phyloP scores from a whole-genome alignment of 2,329 filamentous ascomycete genomes.

The Eutypella sp. region DNA sequence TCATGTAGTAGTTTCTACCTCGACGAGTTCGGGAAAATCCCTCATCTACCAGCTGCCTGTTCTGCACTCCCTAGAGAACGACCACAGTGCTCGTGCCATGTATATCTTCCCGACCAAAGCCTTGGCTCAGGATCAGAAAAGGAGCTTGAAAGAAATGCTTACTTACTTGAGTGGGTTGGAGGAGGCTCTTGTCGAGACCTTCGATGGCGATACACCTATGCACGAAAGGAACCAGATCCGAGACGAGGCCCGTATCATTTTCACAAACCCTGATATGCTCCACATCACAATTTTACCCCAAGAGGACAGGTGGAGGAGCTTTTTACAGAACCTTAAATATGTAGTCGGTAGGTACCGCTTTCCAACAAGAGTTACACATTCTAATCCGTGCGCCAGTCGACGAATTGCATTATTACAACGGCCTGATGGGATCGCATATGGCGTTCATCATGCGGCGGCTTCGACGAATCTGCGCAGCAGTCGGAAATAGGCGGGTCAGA shows the following conservation, averaged over 20 bases:
- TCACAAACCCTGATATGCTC: slow-evolving; percentile 97
- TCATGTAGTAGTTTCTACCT: slow-evolving; percentile 89
- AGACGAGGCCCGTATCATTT: slow-evolving; percentile 86
- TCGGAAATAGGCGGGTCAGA: slow-evolving; percentile 79
- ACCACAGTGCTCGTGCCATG: slow-evolving; percentile 76
- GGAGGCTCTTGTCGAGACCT: slow-evolving; percentile 79
- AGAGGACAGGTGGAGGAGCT: slow-evolving; percentile 82
- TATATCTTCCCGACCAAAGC: slow-evolving; percentile 99
- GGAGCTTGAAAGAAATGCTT: slow-evolving; percentile 81
- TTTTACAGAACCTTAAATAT: slow-evolving; percentile 82
- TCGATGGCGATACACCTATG: slow-evolving; percentile 92
- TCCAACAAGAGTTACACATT: slow-evolving; percentile 9
- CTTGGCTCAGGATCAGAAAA: slow-evolving; percentile 86
- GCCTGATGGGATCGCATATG: slow-evolving; percentile 88
- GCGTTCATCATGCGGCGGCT: slow-evolving; percentile 91
- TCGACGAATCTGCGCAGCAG: slow-evolving; percentile 78
- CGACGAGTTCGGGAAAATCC: slow-evolving; percentile 94
- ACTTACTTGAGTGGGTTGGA: slow-evolving; percentile 74
- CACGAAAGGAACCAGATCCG: slow-evolving; percentile 70
- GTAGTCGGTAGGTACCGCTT: slow-evolving; percentile 59
- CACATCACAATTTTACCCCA: slow-evolving; percentile 91
- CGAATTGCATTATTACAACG: slow-evolving; percentile 95
- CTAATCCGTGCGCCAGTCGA: slow-evolving; percentile 45
- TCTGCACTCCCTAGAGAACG: slow-evolving; percentile 75
- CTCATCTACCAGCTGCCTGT: slow-evolving; percentile 97